Base-by-base conservation (phyloP, 768 basidiomycete genomes). In the Paxillus involutus region DNA sequence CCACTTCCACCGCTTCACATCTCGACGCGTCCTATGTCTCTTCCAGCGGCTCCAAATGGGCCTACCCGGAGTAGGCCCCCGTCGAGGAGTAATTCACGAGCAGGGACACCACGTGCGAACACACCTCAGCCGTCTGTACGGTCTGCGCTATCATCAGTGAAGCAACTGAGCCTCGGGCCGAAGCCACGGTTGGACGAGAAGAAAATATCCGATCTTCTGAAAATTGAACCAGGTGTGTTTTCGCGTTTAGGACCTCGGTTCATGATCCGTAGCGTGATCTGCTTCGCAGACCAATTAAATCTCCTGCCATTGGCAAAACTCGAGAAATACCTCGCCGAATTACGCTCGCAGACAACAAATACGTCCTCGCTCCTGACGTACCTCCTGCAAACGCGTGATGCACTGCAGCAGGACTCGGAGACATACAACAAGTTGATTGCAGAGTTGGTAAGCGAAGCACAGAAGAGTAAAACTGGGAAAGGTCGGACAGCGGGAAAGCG, bases 401-500 rank as follows among this genome's bases (percentile, higher is more conserved):
- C 86, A 33, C 67, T 92, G 55, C 89, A 92, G 68, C 91, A 94
- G 71, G 90, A 91, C 66, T 87, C 85, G 36, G 88, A 97, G 74
- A 89, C 85, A 26, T 94, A 93, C 64, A 95, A 97, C 70, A 87
- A 85, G 14, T 77, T 94, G 53, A 97, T 97, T 55, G 94, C 88
- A 26, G 93, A 93, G 66, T 75, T 97, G 47, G 92, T 97, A n/a
- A 85, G 85, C 41, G 92, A 96, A 70, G 94, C 94, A 33, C 90
- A 91, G 66, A 91, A 89, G 70, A 77, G 85, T 50, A 91, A 89
- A 64, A 82, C 82, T 7, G 82, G 82, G 14, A 89, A 86, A 60
- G 75, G 74, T 55, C 73, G 74, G 58, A 65, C 72, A 56, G 73
- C 78, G 30, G 61, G 67, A 59, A 77, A 78, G 57, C 76, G 81